Conservation (phyloP, 2,329 filamentous ascomycete species). For the Apiospora pterosperma region DNA sequence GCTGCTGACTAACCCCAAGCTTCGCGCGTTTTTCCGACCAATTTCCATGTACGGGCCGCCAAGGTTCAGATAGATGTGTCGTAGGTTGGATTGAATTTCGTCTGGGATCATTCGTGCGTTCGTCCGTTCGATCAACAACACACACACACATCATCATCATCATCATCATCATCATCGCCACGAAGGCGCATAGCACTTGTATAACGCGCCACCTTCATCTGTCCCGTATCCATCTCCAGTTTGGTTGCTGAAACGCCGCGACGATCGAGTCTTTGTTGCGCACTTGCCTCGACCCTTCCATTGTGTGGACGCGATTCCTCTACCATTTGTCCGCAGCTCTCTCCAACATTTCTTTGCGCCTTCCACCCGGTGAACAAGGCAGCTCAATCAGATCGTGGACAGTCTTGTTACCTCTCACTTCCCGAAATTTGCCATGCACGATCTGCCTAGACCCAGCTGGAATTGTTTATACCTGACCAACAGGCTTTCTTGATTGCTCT, state of each 20-base stretch:
- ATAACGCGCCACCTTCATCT: neutral
- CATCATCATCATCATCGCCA: neutral
- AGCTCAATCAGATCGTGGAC: neutral
- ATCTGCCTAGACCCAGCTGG: neutral
- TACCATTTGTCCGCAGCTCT: neutral
- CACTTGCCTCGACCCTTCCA: neutral
- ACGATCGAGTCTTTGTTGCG: neutral
- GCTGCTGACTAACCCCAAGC: neutral
- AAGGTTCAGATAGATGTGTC: neutral
- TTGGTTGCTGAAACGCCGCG: neutral
- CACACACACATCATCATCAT: too few species aligned
- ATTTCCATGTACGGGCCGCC: neutral
- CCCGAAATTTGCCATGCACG: neutral
- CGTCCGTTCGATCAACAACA: neutral
- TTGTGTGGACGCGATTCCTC: neutral
- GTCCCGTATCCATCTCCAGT: neutral
- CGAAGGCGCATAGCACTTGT: neutral
- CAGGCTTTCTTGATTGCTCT: neutral
- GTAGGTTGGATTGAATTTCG: neutral
- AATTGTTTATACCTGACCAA: neutral
- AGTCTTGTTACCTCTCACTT: neutral
- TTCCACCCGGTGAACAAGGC: neutral
- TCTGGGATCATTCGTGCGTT: neutral
- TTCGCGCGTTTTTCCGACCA: neutral
- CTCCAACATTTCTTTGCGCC: neutral